phyloP scores from a whole-genome alignment of 1,284 basidiomycete genomes.

The Veloboletus limbatus region DNA sequence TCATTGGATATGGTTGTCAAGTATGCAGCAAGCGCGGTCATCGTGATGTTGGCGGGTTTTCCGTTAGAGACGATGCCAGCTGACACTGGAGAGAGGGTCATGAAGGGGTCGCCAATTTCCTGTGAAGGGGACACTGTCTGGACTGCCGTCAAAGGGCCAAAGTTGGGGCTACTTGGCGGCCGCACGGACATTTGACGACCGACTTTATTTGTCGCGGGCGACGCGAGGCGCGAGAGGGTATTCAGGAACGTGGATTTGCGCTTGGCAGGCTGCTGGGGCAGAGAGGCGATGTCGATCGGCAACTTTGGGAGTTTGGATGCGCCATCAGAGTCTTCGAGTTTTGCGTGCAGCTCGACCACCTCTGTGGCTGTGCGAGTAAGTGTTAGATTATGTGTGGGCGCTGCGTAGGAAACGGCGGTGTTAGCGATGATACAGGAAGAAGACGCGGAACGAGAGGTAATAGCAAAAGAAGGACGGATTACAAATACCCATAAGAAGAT shows the following conservation, averaged over 20 bases:
- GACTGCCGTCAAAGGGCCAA: conserved; percentile 28
- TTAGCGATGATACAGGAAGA: conserved; percentile 25
- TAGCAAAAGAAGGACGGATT: conserved; percentile 15
- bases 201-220: conserved; percentile 51
- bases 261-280: conserved; percentile 56
- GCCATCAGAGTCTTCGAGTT: conserved; percentile 58
- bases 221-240: conserved; percentile 75
- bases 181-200: conserved; percentile 39
- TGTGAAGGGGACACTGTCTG: conserved; percentile 50
- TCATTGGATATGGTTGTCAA: conserved; percentile 76
- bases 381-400: conserved; percentile 85
- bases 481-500: conserved; percentile 15
- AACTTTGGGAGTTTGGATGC: conserved; percentile 54
- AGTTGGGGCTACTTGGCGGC: conserved; percentile 30
- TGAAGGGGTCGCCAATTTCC: conserved; percentile 62
- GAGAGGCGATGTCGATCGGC: conserved; percentile 53
- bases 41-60: conserved; percentile 41
- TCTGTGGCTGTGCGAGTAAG: conserved; percentile 75
- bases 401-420: conserved; percentile 43
- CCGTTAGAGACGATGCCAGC: conserved; percentile 23
- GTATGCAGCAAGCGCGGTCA: conserved; percentile 74
- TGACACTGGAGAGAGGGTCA: conserved; percentile 37
- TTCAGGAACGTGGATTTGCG: conserved; percentile 79
- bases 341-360: conserved; percentile 72
- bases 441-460: conserved; percentile 14